These are phyloP conservation scores for Dacryopinax primogenitus DNA, from an alignment of 768 basidiomycete species.

Conservation along the genomic window DNA sequence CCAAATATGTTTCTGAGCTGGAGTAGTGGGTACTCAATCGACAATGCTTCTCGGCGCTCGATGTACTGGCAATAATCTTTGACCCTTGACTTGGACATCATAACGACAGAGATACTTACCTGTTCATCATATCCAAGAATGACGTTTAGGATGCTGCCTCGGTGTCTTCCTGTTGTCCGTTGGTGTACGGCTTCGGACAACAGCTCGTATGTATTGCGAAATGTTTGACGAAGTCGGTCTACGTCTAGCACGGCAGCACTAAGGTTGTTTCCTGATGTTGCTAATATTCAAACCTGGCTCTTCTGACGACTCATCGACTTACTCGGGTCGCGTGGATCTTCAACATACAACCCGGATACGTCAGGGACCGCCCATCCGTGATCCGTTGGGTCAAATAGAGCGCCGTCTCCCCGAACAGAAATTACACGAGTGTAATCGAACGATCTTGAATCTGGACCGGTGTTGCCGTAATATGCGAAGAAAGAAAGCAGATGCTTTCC, in stretches of 20 bases:
- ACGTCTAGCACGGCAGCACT: not conserved
- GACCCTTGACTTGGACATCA: not conserved
- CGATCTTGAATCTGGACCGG: not conserved
- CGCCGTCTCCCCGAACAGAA: not conserved
- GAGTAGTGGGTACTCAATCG: not conserved
- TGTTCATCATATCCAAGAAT: not conserved
- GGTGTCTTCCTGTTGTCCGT: not conserved
- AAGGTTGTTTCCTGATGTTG: constrained; percentile 1
- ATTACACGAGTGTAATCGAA: not conserved
- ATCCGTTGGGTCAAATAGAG: not conserved
- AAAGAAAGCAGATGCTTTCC: not conserved
- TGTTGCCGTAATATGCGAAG: not conserved
- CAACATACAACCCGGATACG: not conserved
- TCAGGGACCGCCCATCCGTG: not conserved
- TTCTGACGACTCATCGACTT: not conserved
- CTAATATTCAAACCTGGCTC: not conserved
- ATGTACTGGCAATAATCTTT: not conserved
- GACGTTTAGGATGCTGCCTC: not conserved
- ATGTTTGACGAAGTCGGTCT: not conserved
- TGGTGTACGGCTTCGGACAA: not conserved
- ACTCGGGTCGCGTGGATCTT: not conserved
- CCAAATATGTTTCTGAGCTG: not conserved
- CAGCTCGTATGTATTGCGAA: not conserved
- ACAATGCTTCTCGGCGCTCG: not conserved
- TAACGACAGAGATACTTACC: not conserved